Conservation (phyloP, 1,284 basidiomycete species). For the Sphaerobolus stellatus region DNA sequence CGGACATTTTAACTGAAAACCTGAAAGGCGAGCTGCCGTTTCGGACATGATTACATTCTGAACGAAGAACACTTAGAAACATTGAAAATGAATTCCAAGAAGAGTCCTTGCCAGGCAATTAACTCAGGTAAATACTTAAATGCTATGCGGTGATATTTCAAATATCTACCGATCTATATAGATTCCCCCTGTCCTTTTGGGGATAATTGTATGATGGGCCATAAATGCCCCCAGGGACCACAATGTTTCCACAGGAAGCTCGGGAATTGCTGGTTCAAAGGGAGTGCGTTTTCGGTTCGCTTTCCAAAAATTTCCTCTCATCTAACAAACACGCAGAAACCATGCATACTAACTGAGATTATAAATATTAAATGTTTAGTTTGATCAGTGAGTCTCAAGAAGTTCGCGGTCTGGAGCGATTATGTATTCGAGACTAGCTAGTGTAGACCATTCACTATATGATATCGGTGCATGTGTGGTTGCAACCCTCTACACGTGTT, state of each 20-base stretch:
- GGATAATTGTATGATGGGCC: constrained; percentile 74
- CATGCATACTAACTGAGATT: neutral
- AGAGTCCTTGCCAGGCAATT: constrained; percentile 76
- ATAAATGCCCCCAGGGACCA: constrained; percentile 75
- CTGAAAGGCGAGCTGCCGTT: constrained; percentile 66
- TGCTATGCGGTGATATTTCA: neutral
- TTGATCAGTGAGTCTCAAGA: too few species aligned
- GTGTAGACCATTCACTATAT: too few species aligned
- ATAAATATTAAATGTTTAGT: too few species aligned
- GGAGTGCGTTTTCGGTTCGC: constrained; percentile 45
- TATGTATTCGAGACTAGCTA: too few species aligned
- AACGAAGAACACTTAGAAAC: constrained; percentile 65
- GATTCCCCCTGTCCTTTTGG: constrained; percentile 70
- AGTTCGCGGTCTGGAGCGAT: too few species aligned
- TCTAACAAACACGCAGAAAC: neutral
- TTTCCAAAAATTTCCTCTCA: neutral
- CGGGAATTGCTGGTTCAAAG: constrained; percentile 83
- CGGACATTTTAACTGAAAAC: too few species aligned
- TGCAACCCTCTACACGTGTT: too few species aligned
- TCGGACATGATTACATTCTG: constrained; percentile 73
- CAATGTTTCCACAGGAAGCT: constrained; percentile 43
- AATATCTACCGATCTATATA: constrained; percentile 26
- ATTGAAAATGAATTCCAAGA: constrained; percentile 70
- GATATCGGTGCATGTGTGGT: too few species aligned
- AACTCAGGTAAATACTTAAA: constrained; percentile 57